phyloP scores from a whole-genome alignment of 257 asterid genomes.

The Rubia yunnanensis region DNA sequence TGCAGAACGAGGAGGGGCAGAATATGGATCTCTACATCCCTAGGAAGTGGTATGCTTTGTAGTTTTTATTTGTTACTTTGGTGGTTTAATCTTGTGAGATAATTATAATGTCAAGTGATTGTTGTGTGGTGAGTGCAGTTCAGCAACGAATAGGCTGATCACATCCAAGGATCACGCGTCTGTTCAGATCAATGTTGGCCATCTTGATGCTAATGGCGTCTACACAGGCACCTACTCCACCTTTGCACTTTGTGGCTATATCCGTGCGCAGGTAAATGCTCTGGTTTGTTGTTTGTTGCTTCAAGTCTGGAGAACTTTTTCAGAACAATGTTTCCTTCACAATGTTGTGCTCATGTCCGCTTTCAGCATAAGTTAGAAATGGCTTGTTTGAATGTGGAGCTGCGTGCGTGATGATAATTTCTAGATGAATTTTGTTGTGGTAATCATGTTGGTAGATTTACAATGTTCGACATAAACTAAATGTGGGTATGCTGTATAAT shows the following conservation, averaged over 20 bases:
- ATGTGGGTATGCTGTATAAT: neutral
- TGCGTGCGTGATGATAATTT: neutral
- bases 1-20: conserved; percentile 29
- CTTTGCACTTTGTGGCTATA: conserved; percentile 22
- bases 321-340: neutral
- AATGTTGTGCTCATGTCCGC: neutral
- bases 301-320: neutral
- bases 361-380: neutral
- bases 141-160: conserved; percentile 27
- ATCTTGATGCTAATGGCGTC: conserved; percentile 20
- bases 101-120: neutral
- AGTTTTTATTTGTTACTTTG: neutral
- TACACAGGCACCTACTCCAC: conserved; percentile 22
- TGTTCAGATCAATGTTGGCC: conserved; percentile 26
- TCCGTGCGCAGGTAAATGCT: conserved; percentile 20
- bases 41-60: conserved; percentile 18
- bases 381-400: neutral
- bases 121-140: conserved; percentile 8
- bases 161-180: conserved; percentile 30
- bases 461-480: no score
- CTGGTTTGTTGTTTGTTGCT: neutral
- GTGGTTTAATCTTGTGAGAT: neutral
- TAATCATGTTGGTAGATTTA: neutral
- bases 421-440: neutral
- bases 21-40: conserved; percentile 27